Conservation (phyloP, 225 moss, liverwort and hornwort species). For the Physcomitrium patens region DNA sequence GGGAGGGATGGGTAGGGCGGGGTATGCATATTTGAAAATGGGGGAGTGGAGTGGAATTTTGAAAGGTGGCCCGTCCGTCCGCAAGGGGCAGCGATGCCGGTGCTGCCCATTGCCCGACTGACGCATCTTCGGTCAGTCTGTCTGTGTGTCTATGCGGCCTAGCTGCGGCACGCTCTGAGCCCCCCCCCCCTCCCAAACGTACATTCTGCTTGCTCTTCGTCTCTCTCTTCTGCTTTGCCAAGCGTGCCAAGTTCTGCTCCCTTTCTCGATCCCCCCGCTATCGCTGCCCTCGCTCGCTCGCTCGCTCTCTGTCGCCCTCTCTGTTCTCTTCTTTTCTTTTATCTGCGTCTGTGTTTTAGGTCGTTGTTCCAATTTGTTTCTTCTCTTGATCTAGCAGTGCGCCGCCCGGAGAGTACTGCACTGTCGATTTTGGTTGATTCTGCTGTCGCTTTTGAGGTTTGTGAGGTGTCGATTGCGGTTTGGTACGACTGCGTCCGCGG, state of each 20-base stretch:
- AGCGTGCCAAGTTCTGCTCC: conserved; percentile 36
- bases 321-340: neutral
- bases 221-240: conserved; percentile 25
- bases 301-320: neutral
- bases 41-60: no score
- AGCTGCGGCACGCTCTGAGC: no score
- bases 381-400: neutral
- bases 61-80: no score
- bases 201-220: conserved; percentile 26
- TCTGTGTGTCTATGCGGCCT: no score
- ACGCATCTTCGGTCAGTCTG: no score
- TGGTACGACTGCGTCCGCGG: neutral
- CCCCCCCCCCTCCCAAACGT: no score
- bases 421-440: neutral
- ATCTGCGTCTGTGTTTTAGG: conserved; percentile 2
- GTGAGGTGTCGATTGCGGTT: conserved; percentile 10
- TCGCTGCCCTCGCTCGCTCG: conserved; percentile 2
- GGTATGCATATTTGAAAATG: no score
- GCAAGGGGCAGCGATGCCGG: no score
- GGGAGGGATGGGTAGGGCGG: no score
- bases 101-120: no score
- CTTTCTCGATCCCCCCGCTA: conserved; percentile 25
- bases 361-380: neutral
- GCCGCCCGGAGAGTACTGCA: neutral
- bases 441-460: neutral